Conservation (phyloP, 257 asterid species). For the Ocimum tenuiflorum region DNA sequence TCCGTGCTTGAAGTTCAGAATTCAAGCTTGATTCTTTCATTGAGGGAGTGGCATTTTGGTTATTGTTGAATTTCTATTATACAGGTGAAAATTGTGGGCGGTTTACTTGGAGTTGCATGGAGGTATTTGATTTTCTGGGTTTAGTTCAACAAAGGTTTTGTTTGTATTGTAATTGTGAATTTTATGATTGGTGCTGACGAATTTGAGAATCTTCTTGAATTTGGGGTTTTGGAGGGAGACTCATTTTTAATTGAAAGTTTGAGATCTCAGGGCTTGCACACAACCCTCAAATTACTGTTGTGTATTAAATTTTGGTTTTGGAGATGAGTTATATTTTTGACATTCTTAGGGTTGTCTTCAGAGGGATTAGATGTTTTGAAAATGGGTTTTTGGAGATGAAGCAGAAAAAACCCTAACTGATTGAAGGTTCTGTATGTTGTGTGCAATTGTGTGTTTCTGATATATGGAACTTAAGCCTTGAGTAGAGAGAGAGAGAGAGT, state of each 20-base stretch:
- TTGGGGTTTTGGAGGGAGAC: constrained; percentile 68
- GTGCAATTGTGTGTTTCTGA: neutral
- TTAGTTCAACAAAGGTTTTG: constrained; percentile 27
- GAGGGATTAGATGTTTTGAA: constrained; percentile 10
- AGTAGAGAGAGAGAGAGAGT: constrained; percentile 9
- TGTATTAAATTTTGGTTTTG: constrained; percentile 23
- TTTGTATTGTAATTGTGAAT: constrained; percentile 16
- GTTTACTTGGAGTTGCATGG: constrained; percentile 48
- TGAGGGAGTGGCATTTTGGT: constrained; percentile 32
- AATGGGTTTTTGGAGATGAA: constrained; percentile 37
- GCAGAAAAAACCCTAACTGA: constrained; percentile 41
- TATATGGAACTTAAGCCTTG: constrained; percentile 49
- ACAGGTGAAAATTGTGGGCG: constrained; percentile 18
- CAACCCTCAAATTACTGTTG: constrained; percentile 23
- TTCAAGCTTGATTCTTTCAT: constrained; percentile 44
- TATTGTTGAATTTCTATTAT: constrained; percentile 21
- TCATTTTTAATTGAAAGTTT: constrained; percentile 37
- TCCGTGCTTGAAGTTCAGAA: constrained; percentile 49
- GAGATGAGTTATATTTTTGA: constrained; percentile 44
- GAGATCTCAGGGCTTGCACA: constrained; percentile 48
- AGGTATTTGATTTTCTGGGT: constrained; percentile 27
- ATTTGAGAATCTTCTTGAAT: constrained; percentile 20
- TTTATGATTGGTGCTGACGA: constrained; percentile 11
- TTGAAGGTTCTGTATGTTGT: constrained; percentile 23
- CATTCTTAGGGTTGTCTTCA: constrained; percentile 31